Base-by-base conservation (phyloP, 2,329 filamentous ascomycete species). In the Talaromyces sp. region DNA sequence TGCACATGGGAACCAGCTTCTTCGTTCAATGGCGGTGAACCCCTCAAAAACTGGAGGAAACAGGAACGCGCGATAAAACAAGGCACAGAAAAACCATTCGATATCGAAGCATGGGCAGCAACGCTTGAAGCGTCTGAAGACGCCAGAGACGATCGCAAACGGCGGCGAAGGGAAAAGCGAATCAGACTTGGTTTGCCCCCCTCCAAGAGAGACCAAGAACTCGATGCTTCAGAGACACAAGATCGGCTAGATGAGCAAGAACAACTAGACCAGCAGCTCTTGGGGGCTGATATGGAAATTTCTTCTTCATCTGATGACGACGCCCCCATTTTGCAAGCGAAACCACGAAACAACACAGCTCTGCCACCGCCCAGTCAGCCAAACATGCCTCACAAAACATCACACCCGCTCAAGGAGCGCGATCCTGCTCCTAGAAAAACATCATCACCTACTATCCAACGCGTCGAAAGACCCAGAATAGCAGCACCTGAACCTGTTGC, bases 1-100 rank as follows among this genome's bases (percentile, higher is more conserved):
- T 79, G 80, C 60, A 86, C 84, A 0, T 85, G 81, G 82, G 81
- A 85, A 64, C 80, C 81, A 1, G 68, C 67, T 19, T 71, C 75
- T 2, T 72, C 73, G 53, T 80, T 84, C 62, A 57, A 66, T 28
- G 64, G 67, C 47, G 68, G 71, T 28, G 66, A 76, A 19, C 77
- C 73, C 0, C 68, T 84, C 22, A 44, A 69, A 8, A 72, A 77
- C 1, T 83, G 80, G 78, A 64, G 67, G 49, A 59, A 65, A 25
- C 74, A 72, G 49, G 74, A 75, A 57, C 65, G 65, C 36, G 66
- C 67, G 13, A 72, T 77, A 54, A 62, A 62, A 17, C 66, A 69
- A 44, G 70, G 77, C 25, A 66, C 67, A 54, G 60, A 69, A 39
- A 42, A 56, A 8, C 60, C 64, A 17, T 77, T 79, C 58, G 69